Evolutionary conservation across 176 grass and related monocot genomes (phyloP).

Genomic region (Juncus inflexus): DNA sequence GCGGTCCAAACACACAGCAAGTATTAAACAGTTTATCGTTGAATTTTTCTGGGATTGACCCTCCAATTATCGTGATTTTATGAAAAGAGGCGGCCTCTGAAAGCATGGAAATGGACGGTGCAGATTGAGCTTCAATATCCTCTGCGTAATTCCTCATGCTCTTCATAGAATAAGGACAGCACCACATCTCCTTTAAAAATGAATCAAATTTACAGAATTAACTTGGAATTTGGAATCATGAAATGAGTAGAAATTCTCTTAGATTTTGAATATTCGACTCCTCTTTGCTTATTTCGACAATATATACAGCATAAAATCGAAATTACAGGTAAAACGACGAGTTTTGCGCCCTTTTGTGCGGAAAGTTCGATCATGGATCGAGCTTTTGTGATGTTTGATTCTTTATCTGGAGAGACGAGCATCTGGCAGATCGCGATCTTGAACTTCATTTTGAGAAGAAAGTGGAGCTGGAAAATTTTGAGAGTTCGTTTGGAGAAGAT

Average conservation of each 20-base stretch:
- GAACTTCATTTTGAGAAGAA: constrained; percentile 26
- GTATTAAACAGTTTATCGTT: constrained; percentile 46
- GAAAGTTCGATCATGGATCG: constrained; percentile 34
- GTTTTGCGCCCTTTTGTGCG: constrained; percentile 39
- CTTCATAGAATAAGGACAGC: constrained; percentile 48
- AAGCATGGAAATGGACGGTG: constrained; percentile 51
- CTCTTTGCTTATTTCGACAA: neutral
- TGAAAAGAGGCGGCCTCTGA: constrained; percentile 34
- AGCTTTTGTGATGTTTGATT: constrained; percentile 45
- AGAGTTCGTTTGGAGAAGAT: no score
- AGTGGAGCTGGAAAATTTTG: no score
- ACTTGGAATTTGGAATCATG: neutral
- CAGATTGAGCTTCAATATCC: constrained; percentile 50
- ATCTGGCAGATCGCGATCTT: constrained; percentile 63
- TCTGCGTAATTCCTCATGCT: constrained; percentile 39
- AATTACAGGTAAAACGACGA: constrained; percentile 51
- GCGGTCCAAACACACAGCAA: constrained; percentile 45
- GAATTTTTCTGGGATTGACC: constrained; percentile 50
- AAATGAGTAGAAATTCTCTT: neutral
- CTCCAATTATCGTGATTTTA: constrained; percentile 50
- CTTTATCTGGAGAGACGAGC: constrained; percentile 36
- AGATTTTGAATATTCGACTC: neutral
- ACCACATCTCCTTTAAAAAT: constrained; percentile 53
- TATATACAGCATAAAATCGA: neutral
- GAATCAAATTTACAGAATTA: neutral